Evolutionary conservation across 306 rosid species (phyloP).

Genomic region (Casuarina cunninghamiana): DNA sequence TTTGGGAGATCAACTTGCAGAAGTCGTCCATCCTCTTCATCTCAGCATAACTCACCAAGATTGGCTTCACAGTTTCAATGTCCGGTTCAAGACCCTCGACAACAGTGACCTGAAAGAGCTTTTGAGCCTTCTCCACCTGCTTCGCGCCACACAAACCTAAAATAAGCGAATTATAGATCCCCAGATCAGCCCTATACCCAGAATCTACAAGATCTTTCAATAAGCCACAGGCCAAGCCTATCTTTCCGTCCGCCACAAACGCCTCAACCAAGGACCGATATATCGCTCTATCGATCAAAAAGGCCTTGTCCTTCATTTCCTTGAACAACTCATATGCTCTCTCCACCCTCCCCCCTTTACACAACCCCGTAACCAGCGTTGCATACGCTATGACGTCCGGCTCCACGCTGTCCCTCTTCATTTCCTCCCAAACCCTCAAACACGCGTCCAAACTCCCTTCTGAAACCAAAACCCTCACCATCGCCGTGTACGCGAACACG

Average conservation of each 20-base stretch:
- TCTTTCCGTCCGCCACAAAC: conserved; percentile 53
- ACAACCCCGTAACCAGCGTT: conserved; percentile 59
- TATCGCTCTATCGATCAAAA: conserved; percentile 73
- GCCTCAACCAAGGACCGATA: conserved; percentile 66
- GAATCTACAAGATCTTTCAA: conserved; percentile 68
- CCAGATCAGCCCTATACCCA: conserved; percentile 76
- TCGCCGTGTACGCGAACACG: conserved; percentile 76
- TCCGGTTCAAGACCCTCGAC: conserved; percentile 65
- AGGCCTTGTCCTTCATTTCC: conserved; percentile 75
- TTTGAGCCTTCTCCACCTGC: conserved; percentile 64
- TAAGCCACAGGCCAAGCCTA: conserved; percentile 70
- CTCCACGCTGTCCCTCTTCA: conserved; percentile 58
- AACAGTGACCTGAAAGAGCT: conserved; percentile 56
- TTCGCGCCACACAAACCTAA: conserved; percentile 67
- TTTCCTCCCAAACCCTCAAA: conserved; percentile 81
- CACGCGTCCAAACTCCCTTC: conserved; percentile 65
- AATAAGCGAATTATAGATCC: conserved; percentile 68
- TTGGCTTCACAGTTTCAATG: conserved; percentile 49
- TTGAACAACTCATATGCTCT: conserved; percentile 64
- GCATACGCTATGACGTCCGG: conserved; percentile 76
- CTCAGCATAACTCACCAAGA: conserved; percentile 54
- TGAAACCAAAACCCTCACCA: conserved; percentile 54
- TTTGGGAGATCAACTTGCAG: conserved; percentile 51
- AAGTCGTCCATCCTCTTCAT: conserved; percentile 50
- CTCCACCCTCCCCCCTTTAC: conserved; percentile 57